These are phyloP conservation scores for Cryphonectria japonica DNA, from an alignment of 2,329 filamentous ascomycete genomes.

Conservation along the genomic window DNA sequence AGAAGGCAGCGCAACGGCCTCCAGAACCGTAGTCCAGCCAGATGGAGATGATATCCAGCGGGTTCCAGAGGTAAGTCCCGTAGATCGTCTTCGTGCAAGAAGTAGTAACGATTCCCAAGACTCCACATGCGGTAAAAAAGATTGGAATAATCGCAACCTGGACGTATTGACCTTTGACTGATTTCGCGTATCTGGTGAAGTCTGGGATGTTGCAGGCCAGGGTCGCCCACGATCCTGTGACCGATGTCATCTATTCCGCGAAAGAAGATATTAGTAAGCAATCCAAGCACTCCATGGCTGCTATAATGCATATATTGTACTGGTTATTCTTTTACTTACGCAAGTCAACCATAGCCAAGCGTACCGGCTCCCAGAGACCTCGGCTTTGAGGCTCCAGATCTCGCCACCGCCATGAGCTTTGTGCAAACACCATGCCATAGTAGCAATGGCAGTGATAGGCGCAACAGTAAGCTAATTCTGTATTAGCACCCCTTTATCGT, in stretches of 20 bases:
- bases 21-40: slow-evolving; percentile 50
- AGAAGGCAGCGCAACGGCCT: slow-evolving; percentile 46
- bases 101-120: slow-evolving; percentile 61
- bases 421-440: slow-evolving; percentile 65
- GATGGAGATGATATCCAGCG: slow-evolving; percentile 48
- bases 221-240: slow-evolving; percentile 49
- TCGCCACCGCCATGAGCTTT: slow-evolving; percentile 56
- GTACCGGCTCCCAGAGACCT: slow-evolving; percentile 49
- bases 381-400: slow-evolving; percentile 41
- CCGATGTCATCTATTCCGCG: slow-evolving; percentile 39
- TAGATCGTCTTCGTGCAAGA: slow-evolving; percentile 57
- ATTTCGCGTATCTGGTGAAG: slow-evolving; percentile 51
- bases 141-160: slow-evolving; percentile 51
- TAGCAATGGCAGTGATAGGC: slow-evolving; percentile 63
- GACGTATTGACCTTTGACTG: slow-evolving; percentile 43
- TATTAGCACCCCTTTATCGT: neutral
- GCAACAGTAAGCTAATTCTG: slow-evolving; percentile 44
- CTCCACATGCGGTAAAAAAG: slow-evolving; percentile 52
- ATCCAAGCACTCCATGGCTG: neutral
- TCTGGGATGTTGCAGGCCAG: slow-evolving; percentile 57
- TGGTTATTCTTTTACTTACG: slow-evolving; percentile 36
- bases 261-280: neutral
- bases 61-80: slow-evolving; percentile 55
- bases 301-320: neutral
- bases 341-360: slow-evolving; percentile 50